Evolutionary conservation across 2,329 filamentous ascomycete genomes (phyloP), one percentile per base, ranked within the genome.

Genomic region (Xylaria multiplex): DNA sequence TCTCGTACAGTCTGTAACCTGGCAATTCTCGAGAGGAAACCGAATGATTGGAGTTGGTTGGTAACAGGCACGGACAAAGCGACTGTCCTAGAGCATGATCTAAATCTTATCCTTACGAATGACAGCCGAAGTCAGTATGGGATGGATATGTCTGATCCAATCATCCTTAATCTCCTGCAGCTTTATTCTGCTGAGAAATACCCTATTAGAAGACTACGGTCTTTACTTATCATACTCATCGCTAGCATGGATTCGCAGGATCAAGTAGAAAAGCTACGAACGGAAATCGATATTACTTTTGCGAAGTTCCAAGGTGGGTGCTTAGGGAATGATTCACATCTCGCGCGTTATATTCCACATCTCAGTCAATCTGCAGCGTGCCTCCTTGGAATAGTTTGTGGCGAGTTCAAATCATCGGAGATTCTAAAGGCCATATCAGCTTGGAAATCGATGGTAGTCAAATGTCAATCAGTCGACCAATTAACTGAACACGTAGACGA

Each of bases 1-100:
- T 89, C 84, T 7, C 84, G 90, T 42, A 84, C 88, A 0, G 77
- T 91, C 14, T 83, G 84, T 24, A 84, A 85, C 3, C 83, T 91
- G 57, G 81, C 89, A 32, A 89, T 88, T 68, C 80, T 90, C 16
- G 86, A 85, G 63, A 81, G 81, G 59, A 84, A 82, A n/a, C 84
- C 80, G 73, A 81, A 85, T 49, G 85, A 90, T 59, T 86, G 86
- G 83, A 84, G 84, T 1, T 83, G 83, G 62, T 80, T 85, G 49
- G 74, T 89, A 6, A 77, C 81, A 0, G 86, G 83, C 50, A 69
- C 75, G 6, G 85, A 86, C 76, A 85, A 84, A 65, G 84, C 83
- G 8, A 85, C 87, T 2, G 84, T 87, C 1, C 79, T 91, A 19
- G 88, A 91, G 69, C 85, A 90, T 71, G 80, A 88, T 35, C 76